Evolutionary conservation across 2,329 filamentous ascomycete species (phyloP), one percentile per base, ranked within the genome.

Genomic region (Nakataea oryzae): DNA sequence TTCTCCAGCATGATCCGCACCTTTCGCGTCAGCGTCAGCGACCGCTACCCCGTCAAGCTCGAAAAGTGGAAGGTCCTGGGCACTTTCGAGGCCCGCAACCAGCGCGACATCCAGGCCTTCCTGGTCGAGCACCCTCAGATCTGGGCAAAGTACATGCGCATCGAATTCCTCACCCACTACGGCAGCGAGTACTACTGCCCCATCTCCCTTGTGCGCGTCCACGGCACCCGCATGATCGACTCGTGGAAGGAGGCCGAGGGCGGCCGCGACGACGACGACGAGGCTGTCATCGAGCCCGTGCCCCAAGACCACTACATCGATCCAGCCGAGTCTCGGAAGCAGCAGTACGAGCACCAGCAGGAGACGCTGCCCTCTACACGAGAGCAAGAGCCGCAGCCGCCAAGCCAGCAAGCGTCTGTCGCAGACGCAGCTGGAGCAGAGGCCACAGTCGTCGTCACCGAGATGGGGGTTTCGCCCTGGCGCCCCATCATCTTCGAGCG

Each of bases 111-210:
- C 41, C 95, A 99, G 74, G 88, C 95, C 0, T 99, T 99, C 70
- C 77, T 96, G 17, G 83, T 99, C n/a, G 87, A 95, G 68, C 95
- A 97, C 69, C 93, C 95, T 1, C 86, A 95, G 65, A 97, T 97
- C 58, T 99, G 92, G 89, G 93, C 95, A 56, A 87, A 93, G 66
- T 99, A 97, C 74, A 75, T 99, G 55, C 86, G 91, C 28, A 86
- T 99, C 63, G 95, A 99, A 71, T 95, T 97, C 66, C 73, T 97
- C 59, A 91, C 86, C 5, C 93, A 99, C 72, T 99, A 93, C 72
- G 95, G 95, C 11, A 96, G 93, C 68, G 95, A 99, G 72, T 99
- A 90, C 72, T 99, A 96, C 72, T 99, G 95, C 70, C 95, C 95
- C 0, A 79, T 99, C 21, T 97, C 93, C 64, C 76, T 99, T 24